Conservation (phyloP, 2,329 filamentous ascomycete species). For the Dichotomopilus funicola region DNA sequence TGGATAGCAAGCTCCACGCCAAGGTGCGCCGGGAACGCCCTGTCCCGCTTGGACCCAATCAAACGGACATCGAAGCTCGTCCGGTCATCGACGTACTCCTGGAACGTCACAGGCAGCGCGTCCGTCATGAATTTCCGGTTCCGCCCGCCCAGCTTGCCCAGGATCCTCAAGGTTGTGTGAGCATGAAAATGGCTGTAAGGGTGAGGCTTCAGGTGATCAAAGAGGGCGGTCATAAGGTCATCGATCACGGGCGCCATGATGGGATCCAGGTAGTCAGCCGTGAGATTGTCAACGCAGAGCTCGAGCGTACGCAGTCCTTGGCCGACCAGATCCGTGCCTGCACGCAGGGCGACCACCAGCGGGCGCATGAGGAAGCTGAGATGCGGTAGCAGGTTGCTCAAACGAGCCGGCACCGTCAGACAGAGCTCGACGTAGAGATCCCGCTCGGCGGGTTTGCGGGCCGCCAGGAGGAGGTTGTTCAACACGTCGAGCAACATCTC, state of each 20-base stretch:
- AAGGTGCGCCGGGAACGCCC: slow-evolving; percentile 78
- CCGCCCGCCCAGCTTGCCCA: slow-evolving; percentile 90
- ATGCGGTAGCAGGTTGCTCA: slow-evolving; percentile 92
- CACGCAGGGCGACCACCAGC: slow-evolving; percentile 87
- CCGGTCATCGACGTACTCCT: slow-evolving; percentile 78
- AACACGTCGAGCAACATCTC: slow-evolving; percentile 98
- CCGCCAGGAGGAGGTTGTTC: slow-evolving; percentile 87
- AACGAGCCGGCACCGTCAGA: slow-evolving; percentile 84
- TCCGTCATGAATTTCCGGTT: slow-evolving; percentile 95
- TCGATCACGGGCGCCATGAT: slow-evolving; percentile 99
- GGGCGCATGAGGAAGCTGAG: slow-evolving; percentile 95
- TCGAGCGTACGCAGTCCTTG: slow-evolving; percentile 91
- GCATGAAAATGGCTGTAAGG: slow-evolving; percentile 97
- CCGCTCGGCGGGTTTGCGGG: slow-evolving; percentile 80
- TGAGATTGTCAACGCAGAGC: slow-evolving; percentile 95
- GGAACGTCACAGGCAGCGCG: slow-evolving; percentile 75
- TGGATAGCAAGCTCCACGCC: slow-evolving; percentile 84
- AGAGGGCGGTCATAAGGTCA: slow-evolving; percentile 94
- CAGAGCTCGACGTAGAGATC: slow-evolving; percentile 97
- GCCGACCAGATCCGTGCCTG: slow-evolving; percentile 87
- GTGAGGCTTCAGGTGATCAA: slow-evolving; percentile 87
- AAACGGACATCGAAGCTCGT: slow-evolving; percentile 84
- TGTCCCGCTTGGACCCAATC: slow-evolving; percentile 81
- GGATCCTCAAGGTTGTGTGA: slow-evolving; percentile 93
- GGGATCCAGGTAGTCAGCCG: slow-evolving; percentile 93